Evolutionary conservation across 495 filamentous ascomycete species (phyloP).

Genomic region (Hypoxylon trugodes): DNA sequence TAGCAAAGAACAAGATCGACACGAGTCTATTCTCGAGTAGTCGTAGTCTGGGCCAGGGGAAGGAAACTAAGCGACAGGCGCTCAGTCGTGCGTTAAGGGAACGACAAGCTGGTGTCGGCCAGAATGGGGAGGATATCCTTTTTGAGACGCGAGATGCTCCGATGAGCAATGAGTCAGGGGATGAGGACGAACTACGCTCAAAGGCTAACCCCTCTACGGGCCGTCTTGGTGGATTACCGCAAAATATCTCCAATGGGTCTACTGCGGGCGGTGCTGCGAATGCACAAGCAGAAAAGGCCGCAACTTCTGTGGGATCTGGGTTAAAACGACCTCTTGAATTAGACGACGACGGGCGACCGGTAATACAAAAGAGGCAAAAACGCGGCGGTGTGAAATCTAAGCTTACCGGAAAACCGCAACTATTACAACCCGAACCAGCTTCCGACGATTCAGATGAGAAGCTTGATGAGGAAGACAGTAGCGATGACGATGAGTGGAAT

Average conservation of each 20-base stretch:
- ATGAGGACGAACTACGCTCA: slow-evolving; percentile 40
- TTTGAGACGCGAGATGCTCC: slow-evolving; percentile 42
- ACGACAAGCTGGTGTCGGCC: slow-evolving; percentile 63
- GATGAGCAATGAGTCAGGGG: slow-evolving; percentile 44
- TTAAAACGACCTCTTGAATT: slow-evolving; percentile 86
- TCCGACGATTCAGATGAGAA: slow-evolving; percentile 56
- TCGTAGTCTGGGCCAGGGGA: slow-evolving; percentile 72
- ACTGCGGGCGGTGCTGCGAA: not conserved
- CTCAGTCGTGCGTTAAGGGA: slow-evolving; percentile 67
- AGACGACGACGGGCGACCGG: slow-evolving; percentile 77
- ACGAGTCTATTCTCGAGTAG: slow-evolving; percentile 80
- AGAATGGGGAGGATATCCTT: slow-evolving; percentile 47
- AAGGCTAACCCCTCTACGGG: not conserved
- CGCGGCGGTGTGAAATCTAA: slow-evolving; percentile 62
- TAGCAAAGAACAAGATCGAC: slow-evolving; percentile 80
- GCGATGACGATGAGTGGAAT: slow-evolving; percentile 49
- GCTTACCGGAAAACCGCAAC: slow-evolving; percentile 44
- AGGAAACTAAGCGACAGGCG: slow-evolving; percentile 72
- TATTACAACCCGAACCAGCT: slow-evolving; percentile 51
- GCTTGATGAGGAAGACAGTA: slow-evolving; percentile 25
- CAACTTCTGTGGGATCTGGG: slow-evolving; percentile 70
- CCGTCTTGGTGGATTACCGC: not conserved
- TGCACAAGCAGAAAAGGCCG: slow-evolving; percentile 20
- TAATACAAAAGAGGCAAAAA: slow-evolving; percentile 75
- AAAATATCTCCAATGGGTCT: slow-evolving; percentile 1